Percentiles rank a stretch among this genome's conserved stretches.
Conservation (phyloP, 805 yeast species). For the Pichia deserticola region DNA sequence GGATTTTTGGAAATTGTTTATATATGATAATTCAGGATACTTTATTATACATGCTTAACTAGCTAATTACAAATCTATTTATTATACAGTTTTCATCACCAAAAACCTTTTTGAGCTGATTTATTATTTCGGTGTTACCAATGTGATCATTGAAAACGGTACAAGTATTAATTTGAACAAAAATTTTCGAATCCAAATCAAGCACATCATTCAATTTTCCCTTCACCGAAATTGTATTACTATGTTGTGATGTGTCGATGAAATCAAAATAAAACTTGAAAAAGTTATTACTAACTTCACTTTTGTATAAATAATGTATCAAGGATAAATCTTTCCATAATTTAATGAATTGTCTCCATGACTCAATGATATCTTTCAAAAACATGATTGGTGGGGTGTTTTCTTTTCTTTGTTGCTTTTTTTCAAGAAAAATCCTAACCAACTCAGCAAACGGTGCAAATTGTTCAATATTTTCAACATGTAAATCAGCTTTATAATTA, state of each 20-base stretch:
- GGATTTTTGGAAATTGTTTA: too few relatives aligned
- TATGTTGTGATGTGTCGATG: background rate
- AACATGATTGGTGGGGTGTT: background rate
- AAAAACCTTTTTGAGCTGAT: background rate
- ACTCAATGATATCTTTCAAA: background rate
- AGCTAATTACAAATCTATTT: conserved; percentile 1
- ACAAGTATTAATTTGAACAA: background rate
- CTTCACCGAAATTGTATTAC: background rate
- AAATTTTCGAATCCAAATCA: background rate
- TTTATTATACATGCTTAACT: too few relatives aligned
- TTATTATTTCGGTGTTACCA: background rate
- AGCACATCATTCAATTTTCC: conserved; percentile 3
- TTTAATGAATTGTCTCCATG: conserved; percentile 4
- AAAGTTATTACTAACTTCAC: background rate
- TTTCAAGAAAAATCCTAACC: background rate
- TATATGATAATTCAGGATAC: too few relatives aligned
- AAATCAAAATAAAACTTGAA: conserved; percentile 3
- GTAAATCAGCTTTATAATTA: background rate
- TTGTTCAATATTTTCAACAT: background rate
- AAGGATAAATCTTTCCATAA: conserved; percentile 10
- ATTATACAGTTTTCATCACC: conserved; percentile 3
- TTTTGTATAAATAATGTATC: conserved; percentile 3
- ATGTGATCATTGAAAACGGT: background rate
- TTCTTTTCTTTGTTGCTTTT: background rate
- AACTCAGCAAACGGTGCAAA: conserved; percentile 7